A percentile compares a stretch with the other conserved stretches of the same genome.
Conservation (phyloP, 202 grass and related monocot species). For the Schoenoplectus tabernaemontani region DNA sequence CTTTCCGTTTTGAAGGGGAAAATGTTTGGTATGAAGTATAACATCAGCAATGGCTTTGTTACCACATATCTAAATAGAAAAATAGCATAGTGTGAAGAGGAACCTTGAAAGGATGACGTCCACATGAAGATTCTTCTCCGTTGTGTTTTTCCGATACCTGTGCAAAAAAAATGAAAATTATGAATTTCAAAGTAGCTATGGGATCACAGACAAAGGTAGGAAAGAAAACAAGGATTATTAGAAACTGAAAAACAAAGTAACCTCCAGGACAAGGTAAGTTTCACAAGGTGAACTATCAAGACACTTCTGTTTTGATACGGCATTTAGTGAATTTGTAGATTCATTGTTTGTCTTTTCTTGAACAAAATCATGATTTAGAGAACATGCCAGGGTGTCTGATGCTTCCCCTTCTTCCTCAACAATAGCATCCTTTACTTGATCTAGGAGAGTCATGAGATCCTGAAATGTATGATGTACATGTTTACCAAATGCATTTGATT, state of each 20-base stretch:
- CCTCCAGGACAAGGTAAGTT: slow-evolving; percentile 87
- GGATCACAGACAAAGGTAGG: background rate
- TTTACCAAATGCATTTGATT: slow-evolving; percentile 18
- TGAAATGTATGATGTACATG: slow-evolving; percentile 24
- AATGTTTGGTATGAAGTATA: background rate
- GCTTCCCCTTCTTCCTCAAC: slow-evolving; percentile 45
- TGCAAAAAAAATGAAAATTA: slow-evolving; percentile 12
- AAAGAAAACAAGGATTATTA: background rate
- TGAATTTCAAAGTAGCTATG: background rate
- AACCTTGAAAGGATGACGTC: slow-evolving; percentile 56
- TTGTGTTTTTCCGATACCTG: slow-evolving; percentile 91
- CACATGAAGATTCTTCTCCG: slow-evolving; percentile 40
- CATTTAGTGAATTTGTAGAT: slow-evolving; percentile 19
- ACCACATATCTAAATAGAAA: background rate
- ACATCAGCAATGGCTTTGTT: background rate
- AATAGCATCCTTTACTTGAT: slow-evolving; percentile 97
- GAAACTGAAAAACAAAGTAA: slow-evolving; percentile 38
- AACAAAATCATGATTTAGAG: slow-evolving; percentile 6
- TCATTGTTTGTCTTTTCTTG: slow-evolving; percentile 6
- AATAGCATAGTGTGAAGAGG: slow-evolving; percentile 7
- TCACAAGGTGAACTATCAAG: slow-evolving; percentile 27
- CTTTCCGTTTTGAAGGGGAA: background rate
- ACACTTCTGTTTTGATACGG: slow-evolving; percentile 20
- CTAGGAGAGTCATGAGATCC: slow-evolving; percentile 79
- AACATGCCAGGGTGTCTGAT: slow-evolving; percentile 19